Base-by-base conservation (phyloP, 345 rosid species). In the Pistacia atlantica region DNA sequence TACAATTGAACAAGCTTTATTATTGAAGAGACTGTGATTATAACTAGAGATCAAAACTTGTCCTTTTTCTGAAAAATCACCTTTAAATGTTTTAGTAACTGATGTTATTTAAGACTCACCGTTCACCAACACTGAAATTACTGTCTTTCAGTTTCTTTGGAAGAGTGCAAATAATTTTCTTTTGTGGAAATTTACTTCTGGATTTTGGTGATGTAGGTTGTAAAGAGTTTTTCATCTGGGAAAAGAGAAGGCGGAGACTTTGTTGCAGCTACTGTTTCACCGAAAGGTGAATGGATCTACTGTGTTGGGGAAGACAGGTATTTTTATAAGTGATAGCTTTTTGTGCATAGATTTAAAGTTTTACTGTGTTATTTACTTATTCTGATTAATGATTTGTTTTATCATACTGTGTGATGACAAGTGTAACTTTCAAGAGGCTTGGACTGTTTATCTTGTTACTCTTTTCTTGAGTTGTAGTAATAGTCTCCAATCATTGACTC, bases 261-360 rank as follows among this genome's bases (percentile, higher is more conserved):
- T 78, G 89, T 87, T 67, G 94, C 97, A 66, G 99, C 98, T 49
- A 88, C 92, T 76, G 85, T 96, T 75, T 93, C 99, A 54, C 95
- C 99, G 4, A 96, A 96, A 86, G 98, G 98, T 25, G 98, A 93
- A 82, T 93, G 98, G 99, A 91, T 93, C 78, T 93, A 96, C 80
- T 92, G 97, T 85, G 84, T 93, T 8, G 99, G 98, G 67, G 99
- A 93, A 89, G 98, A 93, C 89, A 89, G 87, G 96, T 89, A 83
- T 78, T 71, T 17, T 65, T 69, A 42, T 63, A 13, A 65, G 16
- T 71, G 38, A 60, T 66, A 42, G 48, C 2, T 9, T 16, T 31
- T 73, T n/a, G 35, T 49, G 25, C 12, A 42, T 59, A 20, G 35
- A 61, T 65, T 22, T 56, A 12, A 33, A 56, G n/a, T 8, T 57